phyloP scores from a whole-genome alignment of 1,139 yeast genomes.

The Sugiyamaella pinicola region DNA sequence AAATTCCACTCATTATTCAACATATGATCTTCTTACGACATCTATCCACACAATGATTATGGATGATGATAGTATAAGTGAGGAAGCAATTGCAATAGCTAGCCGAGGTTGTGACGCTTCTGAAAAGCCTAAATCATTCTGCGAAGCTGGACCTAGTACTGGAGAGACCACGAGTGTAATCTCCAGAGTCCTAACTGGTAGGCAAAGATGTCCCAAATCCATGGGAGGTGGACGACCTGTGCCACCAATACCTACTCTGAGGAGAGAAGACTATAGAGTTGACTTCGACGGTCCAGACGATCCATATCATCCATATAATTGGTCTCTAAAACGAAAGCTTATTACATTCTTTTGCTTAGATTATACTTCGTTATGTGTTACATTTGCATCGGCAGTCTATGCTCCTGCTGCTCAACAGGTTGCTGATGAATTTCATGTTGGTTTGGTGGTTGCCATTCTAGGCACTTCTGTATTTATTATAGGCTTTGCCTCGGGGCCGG shows the following conservation, averaged over 20 bases:
- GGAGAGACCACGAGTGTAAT: background rate
- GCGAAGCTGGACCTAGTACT: background rate
- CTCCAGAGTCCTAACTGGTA: background rate
- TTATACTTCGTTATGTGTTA: conserved; percentile 43
- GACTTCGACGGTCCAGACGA: conserved; percentile 56
- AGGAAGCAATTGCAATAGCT: background rate
- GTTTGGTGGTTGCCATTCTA: conserved; percentile 44
- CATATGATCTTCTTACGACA: background rate
- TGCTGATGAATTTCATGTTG: conserved; percentile 37
- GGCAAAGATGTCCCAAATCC: background rate
- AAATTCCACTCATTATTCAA: background rate
- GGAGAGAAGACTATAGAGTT: conserved; percentile 51
- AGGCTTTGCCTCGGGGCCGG: conserved; percentile 87
- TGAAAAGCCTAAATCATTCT: background rate
- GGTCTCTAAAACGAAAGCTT: conserved; percentile 45
- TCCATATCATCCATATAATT: conserved; percentile 54
- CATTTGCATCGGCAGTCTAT: conserved; percentile 50
- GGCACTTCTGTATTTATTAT: conserved; percentile 72
- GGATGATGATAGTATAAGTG: conserved; percentile 9
- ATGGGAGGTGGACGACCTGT: conserved; percentile 53
- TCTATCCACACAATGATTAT: background rate
- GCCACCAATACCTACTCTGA: conserved; percentile 52
- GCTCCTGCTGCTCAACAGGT: conserved; percentile 43
- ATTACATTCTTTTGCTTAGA: conserved; percentile 42
- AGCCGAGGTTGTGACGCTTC: background rate